Base-by-base conservation (phyloP, 192 early-diverging fungal species). In the Umbelopsis sp. region DNA sequence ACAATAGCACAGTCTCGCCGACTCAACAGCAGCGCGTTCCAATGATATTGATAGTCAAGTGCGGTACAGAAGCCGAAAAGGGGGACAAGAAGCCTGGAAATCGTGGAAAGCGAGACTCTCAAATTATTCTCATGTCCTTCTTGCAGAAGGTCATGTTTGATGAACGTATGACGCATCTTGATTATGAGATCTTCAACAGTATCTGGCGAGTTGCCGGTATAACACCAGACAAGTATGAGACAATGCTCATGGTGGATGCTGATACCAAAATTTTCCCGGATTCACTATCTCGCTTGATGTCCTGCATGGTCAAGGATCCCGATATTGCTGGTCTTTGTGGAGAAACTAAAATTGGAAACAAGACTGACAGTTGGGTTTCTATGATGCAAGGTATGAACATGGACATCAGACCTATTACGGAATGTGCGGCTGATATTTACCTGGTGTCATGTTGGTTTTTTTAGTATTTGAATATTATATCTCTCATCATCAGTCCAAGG, bases 281-380 rank as follows among this genome's bases (percentile, higher is more conserved):
- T 76, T 89, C 91, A 11, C 66, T 93, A 9, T 83, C 87, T 15
- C 82, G 90, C 41, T 87, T 97, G 78, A 88, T 97, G 51, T 84
- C 88, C 30, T 90, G 88, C 49, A 93, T 97, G 87, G 87, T 86
- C 65, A 92, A 92, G 61, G 94, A 99, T 83, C 83, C 83, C 30
- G 77, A 82, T 9, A 92, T 99, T 74, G 93, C 94, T 84, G 97
- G 97, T 4, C 82, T 97, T 37, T 97, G 97, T 82, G 96, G 97
- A 67, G 97, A 99, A 80, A 96, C 97, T 18, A 87, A 94, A 77
- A 95, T 99, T 78, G 91, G 87, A 44, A 99, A 99, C 86, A 96
- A 96, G 84, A 85, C 81, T 3, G 90, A 91, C 64, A 87, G 83
- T 35, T 92, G 92, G 92, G 93, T 95, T 9, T 93, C 93, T 1